phyloP scores from a whole-genome alignment of 495 filamentous ascomycete genomes.

The Choiromyces venosus region DNA sequence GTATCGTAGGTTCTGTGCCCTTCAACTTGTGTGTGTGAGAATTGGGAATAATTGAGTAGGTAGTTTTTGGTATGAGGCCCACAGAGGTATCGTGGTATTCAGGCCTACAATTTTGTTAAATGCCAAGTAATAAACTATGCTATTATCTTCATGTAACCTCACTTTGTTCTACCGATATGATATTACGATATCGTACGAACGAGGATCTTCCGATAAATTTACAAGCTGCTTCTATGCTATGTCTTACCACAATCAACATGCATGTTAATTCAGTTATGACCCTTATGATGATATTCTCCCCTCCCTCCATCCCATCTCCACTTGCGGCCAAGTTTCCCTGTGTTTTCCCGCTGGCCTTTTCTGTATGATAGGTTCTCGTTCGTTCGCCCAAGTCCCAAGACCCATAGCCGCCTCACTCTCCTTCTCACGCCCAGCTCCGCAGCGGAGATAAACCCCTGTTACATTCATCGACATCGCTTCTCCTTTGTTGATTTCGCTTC shows the following conservation, averaged over 20 bases:
- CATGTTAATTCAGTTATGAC: background rate
- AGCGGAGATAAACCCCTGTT: background rate
- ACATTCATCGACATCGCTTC: background rate
- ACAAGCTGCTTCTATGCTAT: background rate
- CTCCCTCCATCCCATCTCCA: background rate
- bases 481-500: background rate
- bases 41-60: background rate
- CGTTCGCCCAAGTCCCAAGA: background rate
- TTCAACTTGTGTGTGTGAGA: background rate
- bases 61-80: background rate
- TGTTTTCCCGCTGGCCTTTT: background rate
- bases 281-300: background rate
- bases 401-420: background rate
- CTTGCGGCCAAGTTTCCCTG: background rate
- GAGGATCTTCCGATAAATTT: background rate
- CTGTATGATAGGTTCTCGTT: background rate
- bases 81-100: background rate
- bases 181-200: background rate
- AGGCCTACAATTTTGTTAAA: background rate
- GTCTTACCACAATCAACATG: background rate
- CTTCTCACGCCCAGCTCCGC: background rate
- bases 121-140: background rate
- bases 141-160: background rate
- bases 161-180: background rate
- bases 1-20: background rate